Conservation (phyloP, 192 early-diverging fungal species). For the Coemansia sp. region DNA sequence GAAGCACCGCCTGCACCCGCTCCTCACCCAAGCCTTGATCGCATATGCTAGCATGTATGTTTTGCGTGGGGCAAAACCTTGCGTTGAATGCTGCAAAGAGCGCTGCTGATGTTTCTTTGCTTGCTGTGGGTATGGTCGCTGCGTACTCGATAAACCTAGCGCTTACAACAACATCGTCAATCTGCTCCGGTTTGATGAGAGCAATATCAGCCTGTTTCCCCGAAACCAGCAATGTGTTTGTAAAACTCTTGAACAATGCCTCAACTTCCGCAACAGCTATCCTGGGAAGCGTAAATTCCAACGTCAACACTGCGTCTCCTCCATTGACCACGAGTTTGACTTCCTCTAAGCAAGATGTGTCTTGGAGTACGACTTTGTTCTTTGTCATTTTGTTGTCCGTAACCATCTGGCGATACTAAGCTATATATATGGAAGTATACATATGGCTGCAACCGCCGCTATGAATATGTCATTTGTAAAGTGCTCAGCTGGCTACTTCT, state of each 20-base stretch:
- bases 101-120: background rate
- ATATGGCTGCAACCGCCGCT: background rate
- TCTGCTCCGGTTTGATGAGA: no score
- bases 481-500: background rate
- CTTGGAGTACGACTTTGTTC: background rate
- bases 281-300: background rate
- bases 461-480: background rate
- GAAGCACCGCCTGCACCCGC: conserved; percentile 11
- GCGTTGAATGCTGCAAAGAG: conserved; percentile 11
- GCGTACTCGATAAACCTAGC: conserved; percentile 18
- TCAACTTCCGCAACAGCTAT: background rate
- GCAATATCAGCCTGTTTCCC: background rate
- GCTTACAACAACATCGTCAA: conserved; percentile 3
- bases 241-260: background rate
- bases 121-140: background rate
- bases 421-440: background rate
- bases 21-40: conserved; percentile 1
- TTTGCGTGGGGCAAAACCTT: background rate
- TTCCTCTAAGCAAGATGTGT: background rate
- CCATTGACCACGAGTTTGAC: background rate
- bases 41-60: conserved; percentile 15
- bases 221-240: background rate
- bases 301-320: background rate
- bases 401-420: no score
- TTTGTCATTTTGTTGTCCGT: background rate